Base-by-base conservation (phyloP, 1,284 basidiomycete genomes). In the Boletus holoroseus region DNA sequence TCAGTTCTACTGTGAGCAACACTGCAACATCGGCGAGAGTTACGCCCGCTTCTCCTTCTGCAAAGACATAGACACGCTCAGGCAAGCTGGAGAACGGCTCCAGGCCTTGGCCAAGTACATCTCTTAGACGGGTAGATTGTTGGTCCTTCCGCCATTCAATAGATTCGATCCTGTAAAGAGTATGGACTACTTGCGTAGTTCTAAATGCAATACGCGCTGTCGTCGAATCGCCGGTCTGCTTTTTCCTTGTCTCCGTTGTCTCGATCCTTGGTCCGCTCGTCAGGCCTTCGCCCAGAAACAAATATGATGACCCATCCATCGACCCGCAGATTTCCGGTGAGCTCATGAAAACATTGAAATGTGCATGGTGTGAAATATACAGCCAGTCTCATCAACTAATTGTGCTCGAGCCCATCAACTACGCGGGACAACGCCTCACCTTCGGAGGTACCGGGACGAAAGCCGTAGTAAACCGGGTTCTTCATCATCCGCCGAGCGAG, bases 21-120 rank as follows among this genome's bases (percentile, higher is more conserved):
- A 96, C 66, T 78, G 82, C 37, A 69, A 73, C 44, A 91, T 96
- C 50, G 94, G 94, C 32, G 91, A 94, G 68, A 82, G 76, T 48
- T 96, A 85, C 63, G 85, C 81, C 26, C 82, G 94, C 45, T 94
- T 97, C 67, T 86, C 91, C 2, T 96, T 95, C 75, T 95, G 93
- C 77, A 96, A 96, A 66, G 93, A 96, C 62, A 59, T 83, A 24
- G 90, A 90, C 38, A 92, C 90, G 1, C 75, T 97, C 32, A 81
- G 76, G 58, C 74, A 73, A 35, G 94, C 94, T 16, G 85, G 83
- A 28, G 84, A 91, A 62, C 80, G 90, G 20, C 72, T 97, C 39
- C 77, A 86, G 64, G 74, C 73, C 16, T 73, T 97, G 57, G 82
- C 80, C 62, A 81, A 90, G 54, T 94, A 78, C 69, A 73, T 89